Conservation (phyloP, 441 rosid genomes). For the Brassica hybrid region DNA sequence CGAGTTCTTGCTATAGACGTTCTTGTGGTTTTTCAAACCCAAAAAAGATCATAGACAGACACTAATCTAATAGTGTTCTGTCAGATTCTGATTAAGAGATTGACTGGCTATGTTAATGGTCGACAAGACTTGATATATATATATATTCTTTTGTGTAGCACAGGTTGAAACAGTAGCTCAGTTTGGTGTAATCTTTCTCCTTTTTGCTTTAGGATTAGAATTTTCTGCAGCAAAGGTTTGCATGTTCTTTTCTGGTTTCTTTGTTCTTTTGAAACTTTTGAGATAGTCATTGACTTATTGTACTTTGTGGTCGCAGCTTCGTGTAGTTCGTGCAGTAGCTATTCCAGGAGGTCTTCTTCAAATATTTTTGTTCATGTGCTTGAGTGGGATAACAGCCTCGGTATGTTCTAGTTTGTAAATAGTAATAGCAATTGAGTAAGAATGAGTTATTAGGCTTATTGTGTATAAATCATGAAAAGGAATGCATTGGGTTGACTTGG, state of each 20-base stretch:
- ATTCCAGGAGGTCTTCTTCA: conserved; percentile 96
- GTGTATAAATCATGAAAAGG: conserved; percentile 18
- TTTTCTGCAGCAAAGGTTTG: conserved; percentile 87
- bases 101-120: conserved; percentile 7
- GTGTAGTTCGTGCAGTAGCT: conserved; percentile 96
- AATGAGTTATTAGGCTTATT: not conserved
- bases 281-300: conserved; percentile 9
- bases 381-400: conserved; percentile 86
- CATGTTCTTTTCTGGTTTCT: conserved; percentile 26
- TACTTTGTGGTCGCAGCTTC: conserved; percentile 71
- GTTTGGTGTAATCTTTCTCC: conserved; percentile 96
- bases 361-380: conserved; percentile 90
- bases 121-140: conserved; percentile 29
- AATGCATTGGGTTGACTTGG: conserved; percentile 13
- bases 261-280: conserved; percentile 25
- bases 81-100: conserved; percentile 6
- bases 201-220: conserved; percentile 94
- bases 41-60: not conserved
- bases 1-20: not conserved
- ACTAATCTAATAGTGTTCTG: conserved; percentile 4
- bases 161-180: conserved; percentile 99
- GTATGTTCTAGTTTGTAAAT: conserved; percentile 12
- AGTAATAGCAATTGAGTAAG: conserved; percentile 6
- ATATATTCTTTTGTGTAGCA: conserved; percentile 23
- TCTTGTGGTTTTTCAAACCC: conserved; percentile 2